These are phyloP conservation scores for Calonectria montana DNA, from an alignment of 2,329 filamentous ascomycete species.

Conservation along the genomic window DNA sequence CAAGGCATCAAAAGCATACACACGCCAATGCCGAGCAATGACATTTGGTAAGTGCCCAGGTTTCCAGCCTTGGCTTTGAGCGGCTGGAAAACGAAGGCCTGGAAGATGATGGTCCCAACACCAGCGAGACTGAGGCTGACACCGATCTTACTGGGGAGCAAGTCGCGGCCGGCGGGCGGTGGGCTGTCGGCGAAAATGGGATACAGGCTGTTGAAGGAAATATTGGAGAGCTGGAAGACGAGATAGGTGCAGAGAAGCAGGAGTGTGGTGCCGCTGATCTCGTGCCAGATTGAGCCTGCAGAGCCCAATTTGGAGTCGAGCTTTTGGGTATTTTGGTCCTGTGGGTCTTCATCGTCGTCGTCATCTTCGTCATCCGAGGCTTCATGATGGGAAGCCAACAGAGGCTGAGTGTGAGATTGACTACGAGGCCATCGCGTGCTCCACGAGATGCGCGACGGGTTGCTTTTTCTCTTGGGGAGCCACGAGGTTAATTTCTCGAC, in stretches of 20 bases:
- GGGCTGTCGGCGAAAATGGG: constrained; percentile 88
- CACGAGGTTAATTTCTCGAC: constrained; percentile 45
- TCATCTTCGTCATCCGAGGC: constrained; percentile 41
- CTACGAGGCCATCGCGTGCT: constrained; percentile 52
- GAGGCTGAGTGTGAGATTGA: constrained; percentile 40
- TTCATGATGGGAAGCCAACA: constrained; percentile 40
- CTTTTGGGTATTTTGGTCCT: constrained; percentile 45
- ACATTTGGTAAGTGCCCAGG: constrained; percentile 82
- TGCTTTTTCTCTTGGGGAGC: constrained; percentile 33
- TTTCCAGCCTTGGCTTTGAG: constrained; percentile 86
- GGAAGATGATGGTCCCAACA: constrained; percentile 87
- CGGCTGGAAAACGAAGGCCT: constrained; percentile 84
- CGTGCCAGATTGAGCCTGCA: constrained; percentile 54
- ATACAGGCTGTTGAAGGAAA: constrained; percentile 94
- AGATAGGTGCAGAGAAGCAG: constrained; percentile 87
- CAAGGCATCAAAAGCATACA: constrained; percentile 91
- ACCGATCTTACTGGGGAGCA: constrained; percentile 85
- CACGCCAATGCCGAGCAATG: constrained; percentile 82
- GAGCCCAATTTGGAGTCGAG: constrained; percentile 26
- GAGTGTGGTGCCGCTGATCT: constrained; percentile 83
- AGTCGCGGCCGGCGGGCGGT: constrained; percentile 79
- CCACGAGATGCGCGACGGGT: constrained; percentile 49
- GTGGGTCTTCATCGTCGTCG: constrained; percentile 35
- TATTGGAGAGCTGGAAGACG: constrained; percentile 93
- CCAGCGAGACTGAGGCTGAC: constrained; percentile 87